These are phyloP conservation scores for Polygonum aviculare DNA, from an alignment of 148 eudicot species.

Conservation along the genomic window DNA sequence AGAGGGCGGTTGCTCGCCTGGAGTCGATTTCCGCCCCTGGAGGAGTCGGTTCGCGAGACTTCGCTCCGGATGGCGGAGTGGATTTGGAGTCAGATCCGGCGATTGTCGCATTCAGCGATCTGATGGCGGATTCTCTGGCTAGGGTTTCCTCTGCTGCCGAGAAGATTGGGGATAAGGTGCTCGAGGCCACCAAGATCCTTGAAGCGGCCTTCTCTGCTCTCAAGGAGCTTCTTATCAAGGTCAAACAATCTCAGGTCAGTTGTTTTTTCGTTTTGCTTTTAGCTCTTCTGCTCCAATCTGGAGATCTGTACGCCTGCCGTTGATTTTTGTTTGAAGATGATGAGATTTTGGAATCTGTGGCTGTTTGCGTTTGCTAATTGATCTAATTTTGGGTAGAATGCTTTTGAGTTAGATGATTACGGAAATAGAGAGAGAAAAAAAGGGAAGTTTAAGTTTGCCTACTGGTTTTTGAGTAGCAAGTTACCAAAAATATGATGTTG, in stretches of 20 bases:
- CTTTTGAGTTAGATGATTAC: background rate
- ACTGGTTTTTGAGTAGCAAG: background rate
- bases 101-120: conserved; percentile 64
- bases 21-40: conserved; percentile 41
- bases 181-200: conserved; percentile 49
- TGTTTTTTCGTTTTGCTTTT: background rate
- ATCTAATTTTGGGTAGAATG: background rate
- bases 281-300: background rate
- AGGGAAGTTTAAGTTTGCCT: background rate
- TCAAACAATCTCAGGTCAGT: conserved; percentile 67
- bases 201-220: conserved; percentile 51
- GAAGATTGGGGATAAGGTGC: conserved; percentile 82
- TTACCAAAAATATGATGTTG: background rate
- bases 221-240: conserved; percentile 61
- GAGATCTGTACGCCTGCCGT: background rate
- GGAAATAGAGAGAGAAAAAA: background rate
- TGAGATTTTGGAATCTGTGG: background rate
- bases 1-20: conserved; percentile 66
- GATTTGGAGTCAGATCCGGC: conserved; percentile 61
- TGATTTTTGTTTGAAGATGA: background rate
- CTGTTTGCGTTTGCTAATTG: background rate
- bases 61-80: conserved; percentile 22
- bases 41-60: conserved; percentile 21
- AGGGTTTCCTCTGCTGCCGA: conserved; percentile 57
- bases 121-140: conserved; percentile 37